phyloP scores from a whole-genome alignment of 2,329 filamentous ascomycete species.

The Hymenoscyphus albidus region DNA sequence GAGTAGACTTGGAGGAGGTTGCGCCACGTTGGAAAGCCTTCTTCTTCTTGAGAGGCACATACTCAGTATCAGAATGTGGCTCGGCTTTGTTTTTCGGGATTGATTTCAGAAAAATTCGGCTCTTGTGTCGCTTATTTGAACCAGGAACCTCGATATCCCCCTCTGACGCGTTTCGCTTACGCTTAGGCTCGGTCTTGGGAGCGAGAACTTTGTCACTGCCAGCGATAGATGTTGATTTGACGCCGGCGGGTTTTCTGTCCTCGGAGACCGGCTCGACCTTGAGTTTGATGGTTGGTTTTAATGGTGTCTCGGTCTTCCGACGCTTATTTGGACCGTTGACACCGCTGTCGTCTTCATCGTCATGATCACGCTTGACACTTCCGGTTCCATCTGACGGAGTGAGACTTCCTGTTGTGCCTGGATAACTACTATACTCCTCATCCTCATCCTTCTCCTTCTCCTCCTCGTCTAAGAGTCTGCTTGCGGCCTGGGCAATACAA shows the following conservation, averaged over 20 bases:
- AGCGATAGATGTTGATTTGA: not conserved
- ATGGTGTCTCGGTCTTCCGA: constrained; percentile 18
- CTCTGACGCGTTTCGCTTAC: constrained; percentile 28
- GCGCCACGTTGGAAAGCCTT: not conserved
- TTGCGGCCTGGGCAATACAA: constrained; percentile 50
- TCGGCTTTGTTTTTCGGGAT: constrained; percentile 5
- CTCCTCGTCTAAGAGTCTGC: constrained; percentile 45
- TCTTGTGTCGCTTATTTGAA: constrained; percentile 39
- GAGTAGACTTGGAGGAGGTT: not conserved
- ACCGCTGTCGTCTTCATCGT: constrained; percentile 45
- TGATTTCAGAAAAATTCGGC: not conserved
- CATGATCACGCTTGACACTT: constrained; percentile 48
- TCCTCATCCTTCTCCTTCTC: constrained; percentile 43
- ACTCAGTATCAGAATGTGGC: constrained; percentile 6
- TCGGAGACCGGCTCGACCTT: not conserved
- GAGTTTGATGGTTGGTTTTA: not conserved
- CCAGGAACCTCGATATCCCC: constrained; percentile 41
- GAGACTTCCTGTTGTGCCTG: constrained; percentile 14
- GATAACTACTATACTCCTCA: constrained; percentile 39
- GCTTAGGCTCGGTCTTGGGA: too few species aligned
- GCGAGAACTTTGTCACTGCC: too few species aligned
- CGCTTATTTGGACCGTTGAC: constrained; percentile 49
- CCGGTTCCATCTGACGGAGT: constrained; percentile 42
- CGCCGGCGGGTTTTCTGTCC: not conserved
- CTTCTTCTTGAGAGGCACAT: constrained; percentile 1